Base-by-base conservation (phyloP, 192 early-diverging fungal species). In the Rhizophagus clarus region DNA sequence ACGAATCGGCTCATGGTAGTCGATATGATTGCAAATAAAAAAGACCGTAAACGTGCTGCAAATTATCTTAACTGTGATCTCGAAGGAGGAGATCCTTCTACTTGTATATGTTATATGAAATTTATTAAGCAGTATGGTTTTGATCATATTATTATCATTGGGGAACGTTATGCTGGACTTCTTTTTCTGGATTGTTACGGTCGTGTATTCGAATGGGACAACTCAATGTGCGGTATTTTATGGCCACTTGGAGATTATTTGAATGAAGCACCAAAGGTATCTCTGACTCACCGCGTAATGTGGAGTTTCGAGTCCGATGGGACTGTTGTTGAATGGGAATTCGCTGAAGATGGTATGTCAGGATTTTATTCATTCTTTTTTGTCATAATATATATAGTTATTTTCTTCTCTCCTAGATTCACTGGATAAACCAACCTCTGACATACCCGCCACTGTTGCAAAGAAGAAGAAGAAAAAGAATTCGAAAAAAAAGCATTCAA, bases 281-380 rank as follows among this genome's bases (percentile, higher is more conserved):
- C 67, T 32, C 67, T 4, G 67, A 7, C 66, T 68, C 12, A 28
- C 24, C 32, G 24, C 3, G 10, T 14, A 45, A 1, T 10, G 22
- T 34, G 32, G 4, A 34, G n/a, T n/a, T n/a, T n/a, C n/a, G n/a
- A n/a, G n/a, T n/a, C n/a, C n/a, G n/a, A n/a, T n/a, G n/a, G n/a
- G n/a, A n/a, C n/a, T n/a, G n/a, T n/a, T 24, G 22, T 49, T 2
- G 14, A 3, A 72, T 49, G 32, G 15, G 71, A 72, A 10, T 15
- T 42, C 10, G 14, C 15, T 72, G 47, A 24, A 0, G 29, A 69
- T 69, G 67, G 24, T 69, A 72, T 72, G 71, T 72, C 4, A 14
- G 47, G 34, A 42, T 72, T 72, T 72, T 72, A 24, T 49, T 72
- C 71, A 72, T 72, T 72, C 71, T 72, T 72, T 72, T 72, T 72